Evolutionary conservation across 2,329 filamentous ascomycete genomes (phyloP).

Genomic region (Exophiala aquamarina): DNA sequence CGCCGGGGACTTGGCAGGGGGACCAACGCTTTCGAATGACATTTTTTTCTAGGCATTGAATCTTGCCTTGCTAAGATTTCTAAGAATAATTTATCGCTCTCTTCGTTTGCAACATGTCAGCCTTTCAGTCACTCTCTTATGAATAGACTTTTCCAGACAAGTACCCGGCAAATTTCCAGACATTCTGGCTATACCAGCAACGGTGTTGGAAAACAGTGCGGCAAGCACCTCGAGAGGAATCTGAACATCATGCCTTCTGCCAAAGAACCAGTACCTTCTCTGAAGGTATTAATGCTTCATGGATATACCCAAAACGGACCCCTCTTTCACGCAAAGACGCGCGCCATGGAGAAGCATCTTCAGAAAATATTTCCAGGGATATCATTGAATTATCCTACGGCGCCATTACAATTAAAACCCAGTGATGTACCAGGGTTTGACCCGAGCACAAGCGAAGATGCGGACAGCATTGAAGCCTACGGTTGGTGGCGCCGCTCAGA

Average conservation of each 20-base stretch:
- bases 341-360: slow-evolving; percentile 79
- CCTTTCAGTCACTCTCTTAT: too few species aligned
- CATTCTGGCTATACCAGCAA: too few species aligned
- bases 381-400: slow-evolving; percentile 68
- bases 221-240: slow-evolving; percentile 2
- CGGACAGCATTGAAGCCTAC: slow-evolving; percentile 65
- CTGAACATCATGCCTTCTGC: slow-evolving; percentile 19
- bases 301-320: slow-evolving; percentile 89
- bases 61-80: too few species aligned
- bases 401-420: slow-evolving; percentile 61
- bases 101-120: too few species aligned
- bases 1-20: too few species aligned
- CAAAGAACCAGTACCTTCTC: slow-evolving; percentile 6
- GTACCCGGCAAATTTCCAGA: too few species aligned
- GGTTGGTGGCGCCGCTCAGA: slow-evolving; percentile 74
- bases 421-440: slow-evolving; percentile 70
- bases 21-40: too few species aligned
- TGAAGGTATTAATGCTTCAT: slow-evolving; percentile 76
- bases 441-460: slow-evolving; percentile 43
- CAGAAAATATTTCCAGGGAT: slow-evolving; percentile 68
- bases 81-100: too few species aligned
- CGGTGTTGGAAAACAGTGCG: too few species aligned
- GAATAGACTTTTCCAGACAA: too few species aligned
- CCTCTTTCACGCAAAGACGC: slow-evolving; percentile 84
- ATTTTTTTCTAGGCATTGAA: too few species aligned